phyloP scores from a whole-genome alignment of 768 basidiomycete species.

The Naganishia friedmannii region DNA sequence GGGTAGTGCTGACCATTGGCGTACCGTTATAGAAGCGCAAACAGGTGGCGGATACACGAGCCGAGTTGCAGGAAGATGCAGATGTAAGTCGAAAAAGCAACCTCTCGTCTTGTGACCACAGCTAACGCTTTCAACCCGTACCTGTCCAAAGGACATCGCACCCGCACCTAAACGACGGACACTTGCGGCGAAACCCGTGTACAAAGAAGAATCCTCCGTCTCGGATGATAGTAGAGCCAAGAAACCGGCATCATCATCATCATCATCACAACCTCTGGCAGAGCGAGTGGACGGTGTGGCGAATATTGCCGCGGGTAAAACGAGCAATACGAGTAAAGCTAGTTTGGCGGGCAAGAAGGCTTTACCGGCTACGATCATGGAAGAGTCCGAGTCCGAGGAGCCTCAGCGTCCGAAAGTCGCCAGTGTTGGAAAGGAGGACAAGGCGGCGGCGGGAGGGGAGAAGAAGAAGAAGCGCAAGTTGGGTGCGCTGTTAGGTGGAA shows the following conservation, averaged over 20 bases:
- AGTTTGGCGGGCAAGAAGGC: not conserved
- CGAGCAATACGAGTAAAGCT: not conserved
- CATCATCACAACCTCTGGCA: not conserved
- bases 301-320: constrained; percentile 2
- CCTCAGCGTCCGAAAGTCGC: not conserved
- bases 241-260: no score
- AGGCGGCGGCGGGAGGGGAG: constrained; percentile 6
- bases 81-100: not conserved
- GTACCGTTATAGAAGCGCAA: constrained; percentile 1
- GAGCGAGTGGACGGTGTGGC: not conserved
- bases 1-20: not conserved
- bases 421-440: not conserved
- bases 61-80: not conserved
- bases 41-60: not conserved
- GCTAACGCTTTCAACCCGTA: not conserved
- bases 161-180: constrained; percentile 11
- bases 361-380: constrained; percentile 13
- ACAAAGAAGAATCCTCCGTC: constrained; percentile 15
- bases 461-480: constrained; percentile 24
- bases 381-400: constrained; percentile 7
- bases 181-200: not conserved
- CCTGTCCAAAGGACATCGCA: not conserved
- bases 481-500: constrained; percentile 14
- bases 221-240: constrained; percentile 9
- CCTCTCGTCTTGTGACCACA: not conserved